phyloP scores from a whole-genome alignment of 2,329 filamentous ascomycete genomes.

The Teratosphaeria nubilosa region DNA sequence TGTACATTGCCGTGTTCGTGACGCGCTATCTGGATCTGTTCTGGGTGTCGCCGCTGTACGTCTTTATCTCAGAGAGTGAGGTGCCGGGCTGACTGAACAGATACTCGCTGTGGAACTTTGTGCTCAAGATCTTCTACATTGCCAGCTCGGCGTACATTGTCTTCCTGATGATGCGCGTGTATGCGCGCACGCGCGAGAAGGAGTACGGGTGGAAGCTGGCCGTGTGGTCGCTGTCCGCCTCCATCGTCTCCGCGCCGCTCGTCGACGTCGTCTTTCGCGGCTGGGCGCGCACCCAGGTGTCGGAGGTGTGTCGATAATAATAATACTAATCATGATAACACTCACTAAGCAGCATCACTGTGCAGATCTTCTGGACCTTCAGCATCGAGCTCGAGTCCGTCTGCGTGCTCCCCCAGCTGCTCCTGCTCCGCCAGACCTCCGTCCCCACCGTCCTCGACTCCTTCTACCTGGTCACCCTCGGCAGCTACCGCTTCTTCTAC shows the following conservation, averaged over 20 bases:
- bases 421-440: conserved; percentile 86
- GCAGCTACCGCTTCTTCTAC: conserved; percentile 80
- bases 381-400: conserved; percentile 87
- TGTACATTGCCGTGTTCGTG: conserved; percentile 79
- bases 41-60: conserved; percentile 21
- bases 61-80: neutral
- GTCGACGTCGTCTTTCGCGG: conserved; percentile 57
- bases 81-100: neutral
- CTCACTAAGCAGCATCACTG: no score
- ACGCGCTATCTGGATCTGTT: conserved; percentile 74
- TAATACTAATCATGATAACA: no score
- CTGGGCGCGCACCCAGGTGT: conserved; percentile 13
- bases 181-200: conserved; percentile 74
- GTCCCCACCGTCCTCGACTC: conserved; percentile 94
- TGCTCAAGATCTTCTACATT: conserved; percentile 87
- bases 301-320: conserved; percentile 25
- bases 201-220: conserved; percentile 93
- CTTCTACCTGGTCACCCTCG: conserved; percentile 84
- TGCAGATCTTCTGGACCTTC: conserved; percentile 72
- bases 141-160: conserved; percentile 76
- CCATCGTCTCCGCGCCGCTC: conserved; percentile 60
- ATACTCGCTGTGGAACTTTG: conserved; percentile 54
- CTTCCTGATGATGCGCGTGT: conserved; percentile 75
- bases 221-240: conserved; percentile 55
- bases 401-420: conserved; percentile 80